Evolutionary conservation across 2,329 filamentous ascomycete genomes (phyloP).

Genomic region (Ascochyta pisi): DNA sequence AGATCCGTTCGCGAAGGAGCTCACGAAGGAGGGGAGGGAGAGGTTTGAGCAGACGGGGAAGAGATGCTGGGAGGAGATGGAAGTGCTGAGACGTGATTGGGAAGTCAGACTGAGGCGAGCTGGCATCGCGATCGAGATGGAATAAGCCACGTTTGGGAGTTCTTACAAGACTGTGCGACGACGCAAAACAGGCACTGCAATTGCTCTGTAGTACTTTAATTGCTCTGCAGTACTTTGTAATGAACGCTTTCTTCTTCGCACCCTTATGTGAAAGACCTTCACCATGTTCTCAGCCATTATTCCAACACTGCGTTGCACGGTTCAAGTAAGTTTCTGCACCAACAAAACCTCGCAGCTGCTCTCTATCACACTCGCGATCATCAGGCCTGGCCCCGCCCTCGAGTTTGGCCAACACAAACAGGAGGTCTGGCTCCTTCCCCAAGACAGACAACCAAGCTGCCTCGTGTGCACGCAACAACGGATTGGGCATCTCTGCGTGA

Average conservation of each 20-base stretch:
- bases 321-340: background rate
- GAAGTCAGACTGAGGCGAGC: conserved; percentile 50
- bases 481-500: conserved; percentile 7
- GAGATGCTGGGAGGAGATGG: conserved; percentile 73
- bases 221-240: conserved; percentile 1
- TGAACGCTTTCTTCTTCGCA: background rate
- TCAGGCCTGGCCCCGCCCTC: too few species aligned
- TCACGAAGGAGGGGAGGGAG: conserved; percentile 66
- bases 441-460: background rate
- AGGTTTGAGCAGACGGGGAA: conserved; percentile 69
- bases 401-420: too few species aligned
- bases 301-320: background rate
- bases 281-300: background rate
- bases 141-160: conserved; percentile 5
- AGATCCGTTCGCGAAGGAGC: conserved; percentile 63
- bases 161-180: background rate
- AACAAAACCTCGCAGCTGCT: too few species aligned
- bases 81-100: conserved; percentile 72
- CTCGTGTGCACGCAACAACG: background rate
- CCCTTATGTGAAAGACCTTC: background rate
- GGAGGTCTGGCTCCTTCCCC: too few species aligned
- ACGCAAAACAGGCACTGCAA: background rate
- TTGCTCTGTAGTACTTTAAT: background rate
- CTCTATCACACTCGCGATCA: too few species aligned
- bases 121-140: conserved; percentile 48